These are phyloP conservation scores for Boechera retrofracta DNA, from an alignment of 345 rosid species.

Conservation along the genomic window DNA sequence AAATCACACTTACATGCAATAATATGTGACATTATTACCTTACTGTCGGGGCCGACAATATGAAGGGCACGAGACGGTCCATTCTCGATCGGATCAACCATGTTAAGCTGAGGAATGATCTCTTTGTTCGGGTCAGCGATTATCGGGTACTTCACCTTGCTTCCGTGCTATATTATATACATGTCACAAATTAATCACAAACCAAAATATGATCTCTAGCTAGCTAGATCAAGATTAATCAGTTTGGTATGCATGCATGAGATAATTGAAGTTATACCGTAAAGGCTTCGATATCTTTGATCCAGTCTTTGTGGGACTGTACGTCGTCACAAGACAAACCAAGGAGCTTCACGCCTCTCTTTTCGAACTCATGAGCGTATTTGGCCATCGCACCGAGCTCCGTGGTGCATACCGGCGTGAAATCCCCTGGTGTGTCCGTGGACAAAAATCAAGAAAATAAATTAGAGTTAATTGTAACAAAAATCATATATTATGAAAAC, in stretches of 20 bases:
- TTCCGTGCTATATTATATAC: conserved; percentile 48
- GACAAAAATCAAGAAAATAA: background rate
- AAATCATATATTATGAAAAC: background rate
- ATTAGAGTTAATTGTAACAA: background rate
- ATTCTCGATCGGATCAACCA: conserved; percentile 74
- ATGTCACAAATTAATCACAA: background rate
- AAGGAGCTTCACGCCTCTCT: conserved; percentile 72
- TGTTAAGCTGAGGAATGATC: conserved; percentile 68
- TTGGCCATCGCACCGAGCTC: conserved; percentile 75
- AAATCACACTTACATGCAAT: background rate
- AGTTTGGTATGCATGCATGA: conserved; percentile 1
- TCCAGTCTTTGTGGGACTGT: conserved; percentile 67
- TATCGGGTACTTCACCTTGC: conserved; percentile 74
- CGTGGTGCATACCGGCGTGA: conserved; percentile 86
- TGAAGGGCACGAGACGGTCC: conserved; percentile 86
- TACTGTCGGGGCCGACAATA: conserved; percentile 67
- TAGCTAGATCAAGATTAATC: background rate
- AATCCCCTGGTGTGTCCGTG: conserved; percentile 58
- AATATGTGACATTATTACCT: conserved; percentile 41
- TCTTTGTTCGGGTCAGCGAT: conserved; percentile 71
- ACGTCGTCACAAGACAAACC: conserved; percentile 83
- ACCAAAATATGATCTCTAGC: background rate
- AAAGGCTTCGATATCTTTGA: conserved; percentile 76
- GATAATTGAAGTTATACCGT: conserved; percentile 38
- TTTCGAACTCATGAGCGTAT: conserved; percentile 54